Conservation (phyloP, 2,329 filamentous ascomycete species). For the Arthroderma uncinatum region DNA sequence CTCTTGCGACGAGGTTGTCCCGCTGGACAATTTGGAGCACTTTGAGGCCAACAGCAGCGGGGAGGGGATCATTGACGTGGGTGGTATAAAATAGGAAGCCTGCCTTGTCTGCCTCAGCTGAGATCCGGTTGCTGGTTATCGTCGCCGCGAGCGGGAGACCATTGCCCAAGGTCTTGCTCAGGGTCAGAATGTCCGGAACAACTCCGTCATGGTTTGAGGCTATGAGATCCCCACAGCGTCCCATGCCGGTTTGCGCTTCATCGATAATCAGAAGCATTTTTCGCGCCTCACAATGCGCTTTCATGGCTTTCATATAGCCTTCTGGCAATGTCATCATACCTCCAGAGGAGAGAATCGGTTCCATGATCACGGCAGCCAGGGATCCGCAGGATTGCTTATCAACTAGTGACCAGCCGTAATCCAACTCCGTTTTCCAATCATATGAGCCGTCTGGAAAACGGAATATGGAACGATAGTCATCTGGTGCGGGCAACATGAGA, state of each 20-base stretch:
- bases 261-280: conserved; percentile 50
- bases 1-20: conserved; percentile 42
- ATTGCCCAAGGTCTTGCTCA: conserved; percentile 52
- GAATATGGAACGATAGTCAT: conserved; percentile 53
- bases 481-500: conserved; percentile 48
- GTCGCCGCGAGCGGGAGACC: conserved; percentile 50
- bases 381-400: conserved; percentile 51
- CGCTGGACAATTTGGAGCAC: conserved; percentile 51
- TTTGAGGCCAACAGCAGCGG: conserved; percentile 50
- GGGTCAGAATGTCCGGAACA: conserved; percentile 48
- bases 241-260: conserved; percentile 50
- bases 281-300: conserved; percentile 43
- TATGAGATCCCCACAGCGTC: conserved; percentile 48
- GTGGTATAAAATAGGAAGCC: conserved; percentile 44
- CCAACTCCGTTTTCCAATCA: conserved; percentile 55
- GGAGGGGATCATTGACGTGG: conserved; percentile 51
- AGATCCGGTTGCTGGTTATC: conserved; percentile 45
- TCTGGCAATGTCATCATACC: conserved; percentile 50
- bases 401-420: conserved; percentile 51
- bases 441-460: conserved; percentile 48
- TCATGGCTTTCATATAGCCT: conserved; percentile 49
- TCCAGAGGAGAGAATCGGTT: conserved; percentile 48
- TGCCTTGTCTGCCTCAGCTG: conserved; percentile 36
- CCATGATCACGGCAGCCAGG: conserved; percentile 52
- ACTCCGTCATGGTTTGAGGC: conserved; percentile 44